Percentiles rank a stretch among this genome's conserved stretches.
These are phyloP conservation scores for Biscogniauxia mediterranea DNA, from an alignment of 2,329 filamentous ascomycete genomes.

Conservation along the genomic window DNA sequence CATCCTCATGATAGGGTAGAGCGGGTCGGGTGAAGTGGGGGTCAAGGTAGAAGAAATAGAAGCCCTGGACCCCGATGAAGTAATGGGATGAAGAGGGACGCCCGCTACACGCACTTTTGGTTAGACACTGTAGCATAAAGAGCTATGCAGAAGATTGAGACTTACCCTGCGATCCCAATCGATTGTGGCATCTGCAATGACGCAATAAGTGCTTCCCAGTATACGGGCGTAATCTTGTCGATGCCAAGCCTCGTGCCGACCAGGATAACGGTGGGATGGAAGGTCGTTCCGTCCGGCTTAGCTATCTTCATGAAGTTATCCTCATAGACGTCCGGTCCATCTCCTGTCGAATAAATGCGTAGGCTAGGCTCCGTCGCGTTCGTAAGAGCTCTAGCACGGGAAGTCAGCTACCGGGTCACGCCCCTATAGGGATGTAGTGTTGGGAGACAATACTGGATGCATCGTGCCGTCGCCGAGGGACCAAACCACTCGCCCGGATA, in stretches of 20 bases:
- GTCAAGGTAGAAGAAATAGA: conserved; percentile 89
- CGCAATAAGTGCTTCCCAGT: conserved; percentile 89
- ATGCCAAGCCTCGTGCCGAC: conserved; percentile 88
- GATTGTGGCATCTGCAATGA: conserved; percentile 85
- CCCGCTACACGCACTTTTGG: conserved; percentile 55
- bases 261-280: conserved; percentile 83
- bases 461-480: conserved; percentile 90
- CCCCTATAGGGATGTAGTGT: not conserved
- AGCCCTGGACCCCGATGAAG: conserved; percentile 62
- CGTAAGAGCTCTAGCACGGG: conserved; percentile 63
- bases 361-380: conserved; percentile 64
- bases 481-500: conserved; percentile 98
- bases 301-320: conserved; percentile 81
- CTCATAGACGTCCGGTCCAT: conserved; percentile 90
- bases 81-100: conserved; percentile 83
- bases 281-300: conserved; percentile 60
- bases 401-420: conserved; percentile 10
- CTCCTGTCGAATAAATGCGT: conserved; percentile 83
- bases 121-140: conserved; percentile 2
- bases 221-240: conserved; percentile 89
- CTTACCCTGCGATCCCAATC: conserved; percentile 92
- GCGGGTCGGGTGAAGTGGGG: conserved; percentile 82
- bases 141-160: conserved; percentile 2
- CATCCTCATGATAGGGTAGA: conserved; percentile 61
- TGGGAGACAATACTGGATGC: conserved; percentile 71